A percentile compares a stretch with the other conserved stretches of the same genome.
phyloP scores from a whole-genome alignment of 2,329 filamentous ascomycete genomes.

The Talaromyces funiculosus region DNA sequence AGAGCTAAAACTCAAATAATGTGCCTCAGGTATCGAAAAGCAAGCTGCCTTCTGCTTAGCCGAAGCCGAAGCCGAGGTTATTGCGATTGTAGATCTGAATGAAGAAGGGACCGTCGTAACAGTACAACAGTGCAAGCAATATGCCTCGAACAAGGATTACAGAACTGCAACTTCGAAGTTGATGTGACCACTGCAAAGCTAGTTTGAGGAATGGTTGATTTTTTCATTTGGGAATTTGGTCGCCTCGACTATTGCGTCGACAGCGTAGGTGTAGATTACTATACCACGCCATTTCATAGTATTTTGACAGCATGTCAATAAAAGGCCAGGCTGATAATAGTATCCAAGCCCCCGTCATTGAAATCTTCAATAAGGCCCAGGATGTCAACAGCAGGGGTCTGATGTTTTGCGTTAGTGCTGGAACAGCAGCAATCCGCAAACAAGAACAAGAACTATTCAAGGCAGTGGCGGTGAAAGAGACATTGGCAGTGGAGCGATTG shows the following conservation, averaged over 20 bases:
- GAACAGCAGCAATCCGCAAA: constrained; percentile 1
- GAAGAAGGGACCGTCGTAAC: neutral
- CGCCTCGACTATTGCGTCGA: no score
- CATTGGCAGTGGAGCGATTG: constrained; percentile 4
- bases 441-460: neutral
- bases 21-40: neutral
- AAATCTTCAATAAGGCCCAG: neutral
- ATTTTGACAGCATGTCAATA: neutral
- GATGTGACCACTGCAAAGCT: no score
- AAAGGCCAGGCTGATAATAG: neutral
- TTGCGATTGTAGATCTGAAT: no score
- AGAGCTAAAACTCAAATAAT: no score
- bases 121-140: no score
- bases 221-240: no score
- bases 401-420: constrained; percentile 1
- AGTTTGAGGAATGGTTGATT: no score
- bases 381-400: constrained; percentile 1
- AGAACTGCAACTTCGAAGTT: no score
- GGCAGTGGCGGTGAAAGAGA: neutral
- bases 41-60: neutral
- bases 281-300: no score
- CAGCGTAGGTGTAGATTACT: no score
- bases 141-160: no score
- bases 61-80: no score
- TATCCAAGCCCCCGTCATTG: neutral